Base-by-base conservation (phyloP, 805 yeast species). In the Kodamaea hsintzibuensis region DNA sequence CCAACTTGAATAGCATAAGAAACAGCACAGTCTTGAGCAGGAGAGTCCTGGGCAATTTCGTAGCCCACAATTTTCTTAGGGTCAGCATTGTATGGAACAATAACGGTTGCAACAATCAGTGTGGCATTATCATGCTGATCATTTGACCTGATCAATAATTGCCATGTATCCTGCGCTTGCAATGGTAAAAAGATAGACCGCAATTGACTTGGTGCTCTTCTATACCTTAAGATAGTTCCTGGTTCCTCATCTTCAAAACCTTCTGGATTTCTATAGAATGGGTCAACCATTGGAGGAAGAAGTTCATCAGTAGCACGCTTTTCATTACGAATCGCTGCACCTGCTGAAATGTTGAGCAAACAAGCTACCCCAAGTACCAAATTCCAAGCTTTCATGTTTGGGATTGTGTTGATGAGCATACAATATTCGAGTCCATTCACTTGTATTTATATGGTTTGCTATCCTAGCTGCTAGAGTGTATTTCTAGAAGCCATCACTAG, bases 31-130 rank as follows among this genome's bases (percentile, higher is more conserved):
- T 68, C 55, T 12, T 59, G 35, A 30, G 55, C 55, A 0, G 71
- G 61, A 30, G 72, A 57, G 57, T 70, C 74, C 54, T 69, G 62
- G 10, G 68, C 69, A 8, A 60, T 55, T 49, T 68, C 70, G 53
- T 68, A 69, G 18, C 68, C 61, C 3, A 69, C 53, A 13, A 70
- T 52, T 52, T 67, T 66, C 16, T 57, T 44, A 5, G 65, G 57
- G 55, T 68, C 64, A 4, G 69, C 64, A 50, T 69, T 68, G 47
- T 52, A 59, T 4, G 75, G 75, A 54, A 65, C 64, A 19, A 70
- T 58, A 6, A 70, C 48, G 0, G 73, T 68, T 25, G 70, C 55
- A 1, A 64, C 65, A 13, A 65, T 54, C 2, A 63, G 68, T 8
- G 57, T 56, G 6, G 72, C 62, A 17, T 65, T 58, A 1, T 71